These are phyloP conservation scores for Elongisporangium senticosum DNA, from an alignment of 352 stramenopile genomes.

Conservation along the genomic window DNA sequence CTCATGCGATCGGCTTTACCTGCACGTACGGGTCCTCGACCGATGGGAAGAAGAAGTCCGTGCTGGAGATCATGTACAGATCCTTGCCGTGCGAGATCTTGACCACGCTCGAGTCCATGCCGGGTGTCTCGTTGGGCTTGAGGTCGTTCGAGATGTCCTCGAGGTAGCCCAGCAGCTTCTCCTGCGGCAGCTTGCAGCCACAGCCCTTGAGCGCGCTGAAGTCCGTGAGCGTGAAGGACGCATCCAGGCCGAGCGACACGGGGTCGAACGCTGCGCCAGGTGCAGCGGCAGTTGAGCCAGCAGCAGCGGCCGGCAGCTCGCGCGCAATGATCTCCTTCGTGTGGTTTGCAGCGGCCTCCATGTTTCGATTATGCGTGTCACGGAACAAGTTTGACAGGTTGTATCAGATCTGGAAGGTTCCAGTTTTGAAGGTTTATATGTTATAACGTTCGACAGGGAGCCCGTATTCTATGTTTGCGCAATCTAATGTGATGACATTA, in stretches of 20 bases:
- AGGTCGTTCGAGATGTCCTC: slow-evolving; percentile 85
- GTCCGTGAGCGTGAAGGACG: slow-evolving; percentile 78
- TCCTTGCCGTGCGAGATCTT: slow-evolving; percentile 80
- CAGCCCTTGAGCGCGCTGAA: slow-evolving; percentile 92
- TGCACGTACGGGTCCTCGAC: slow-evolving; percentile 93
- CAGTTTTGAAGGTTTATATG: background rate
- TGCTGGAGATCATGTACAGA: slow-evolving; percentile 90
- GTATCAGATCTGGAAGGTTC: background rate
- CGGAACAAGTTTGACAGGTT: background rate
- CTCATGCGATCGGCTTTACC: slow-evolving; percentile 4
- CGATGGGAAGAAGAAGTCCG: slow-evolving; percentile 95
- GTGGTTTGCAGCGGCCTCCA: slow-evolving; percentile 49
- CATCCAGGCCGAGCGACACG: slow-evolving; percentile 48
- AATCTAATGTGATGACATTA: background rate
- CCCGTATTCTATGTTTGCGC: background rate
- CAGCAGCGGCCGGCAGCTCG: slow-evolving; percentile 29
- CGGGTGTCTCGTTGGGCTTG: slow-evolving; percentile 88
- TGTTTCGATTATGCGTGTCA: slow-evolving; percentile 4
- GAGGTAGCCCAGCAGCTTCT: slow-evolving; percentile 91
- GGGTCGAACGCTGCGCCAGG: slow-evolving; percentile 41
- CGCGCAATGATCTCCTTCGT: slow-evolving; percentile 56
- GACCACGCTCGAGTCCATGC: slow-evolving; percentile 89
- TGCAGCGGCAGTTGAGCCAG: slow-evolving; percentile 1
- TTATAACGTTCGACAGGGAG: background rate
- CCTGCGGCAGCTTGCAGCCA: slow-evolving; percentile 94